Evolutionary conservation across 208 protist species (phyloP).

Genomic region (Trypanosoma scelopori): DNA sequence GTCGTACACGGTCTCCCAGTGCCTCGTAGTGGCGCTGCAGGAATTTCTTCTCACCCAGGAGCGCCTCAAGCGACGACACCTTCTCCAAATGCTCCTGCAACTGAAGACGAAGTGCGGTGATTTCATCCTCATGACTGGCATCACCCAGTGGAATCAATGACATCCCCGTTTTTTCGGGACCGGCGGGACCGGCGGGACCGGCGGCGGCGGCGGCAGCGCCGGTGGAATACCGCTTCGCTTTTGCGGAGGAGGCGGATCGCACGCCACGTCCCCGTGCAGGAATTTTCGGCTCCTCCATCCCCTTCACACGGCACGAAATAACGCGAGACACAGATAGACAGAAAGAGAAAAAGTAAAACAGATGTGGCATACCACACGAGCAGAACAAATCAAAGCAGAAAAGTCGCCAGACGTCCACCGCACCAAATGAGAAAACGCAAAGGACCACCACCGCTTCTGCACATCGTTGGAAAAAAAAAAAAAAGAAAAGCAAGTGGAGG

Average conservation of each 20-base stretch:
- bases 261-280: background rate
- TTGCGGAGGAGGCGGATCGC: constrained; percentile 1
- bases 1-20: constrained; percentile 7
- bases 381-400: too few species aligned
- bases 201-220: too few species aligned
- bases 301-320: background rate
- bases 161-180: background rate
- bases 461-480: too few species aligned
- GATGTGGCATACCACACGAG: too few species aligned
- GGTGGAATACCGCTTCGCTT: background rate
- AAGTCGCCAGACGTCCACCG: constrained; percentile 6
- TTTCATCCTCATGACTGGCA: constrained; percentile 1
- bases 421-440: too few species aligned
- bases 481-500: too few species aligned
- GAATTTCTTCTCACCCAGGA: constrained; percentile 24
- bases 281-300: constrained; percentile 3
- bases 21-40: constrained; percentile 11
- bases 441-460: too few species aligned
- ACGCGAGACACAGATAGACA: constrained; percentile 6
- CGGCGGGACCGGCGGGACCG: background rate
- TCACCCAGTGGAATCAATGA: too few species aligned
- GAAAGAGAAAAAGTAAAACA: too few species aligned
- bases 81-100: constrained; percentile 23
- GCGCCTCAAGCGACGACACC: constrained; percentile 11
- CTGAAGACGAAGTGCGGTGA: constrained; percentile 1